These are phyloP conservation scores for Candida schatavii DNA, from an alignment of 805 yeast species.

Conservation along the genomic window DNA sequence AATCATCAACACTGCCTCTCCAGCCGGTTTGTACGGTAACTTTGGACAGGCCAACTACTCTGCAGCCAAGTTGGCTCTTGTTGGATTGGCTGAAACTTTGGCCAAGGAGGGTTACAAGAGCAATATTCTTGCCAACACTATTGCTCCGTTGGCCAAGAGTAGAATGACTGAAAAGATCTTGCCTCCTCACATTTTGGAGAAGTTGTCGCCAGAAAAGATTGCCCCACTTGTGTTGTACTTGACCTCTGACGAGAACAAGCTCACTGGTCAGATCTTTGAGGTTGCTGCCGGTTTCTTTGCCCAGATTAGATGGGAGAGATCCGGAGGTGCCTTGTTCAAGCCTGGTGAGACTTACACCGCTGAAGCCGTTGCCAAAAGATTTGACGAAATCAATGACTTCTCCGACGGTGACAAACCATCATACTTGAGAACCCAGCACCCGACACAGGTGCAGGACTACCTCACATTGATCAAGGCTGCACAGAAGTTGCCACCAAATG, in stretches of 20 bases:
- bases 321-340: constrained; percentile 80
- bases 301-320: constrained; percentile 93
- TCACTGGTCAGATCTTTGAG: constrained; percentile 79
- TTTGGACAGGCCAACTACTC: constrained; percentile 96
- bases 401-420: constrained; percentile 51
- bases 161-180: constrained; percentile 92
- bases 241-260: constrained; percentile 58
- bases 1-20: constrained; percentile 89
- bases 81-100: constrained; percentile 90
- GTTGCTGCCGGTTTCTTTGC: constrained; percentile 93
- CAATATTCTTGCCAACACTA: constrained; percentile 80
- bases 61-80: constrained; percentile 85
- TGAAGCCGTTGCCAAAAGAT: constrained; percentile 70
- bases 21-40: constrained; percentile 95
- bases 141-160: constrained; percentile 93
- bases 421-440: constrained; percentile 58
- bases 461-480: constrained; percentile 53
- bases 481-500: constrained; percentile 50
- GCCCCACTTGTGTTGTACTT: constrained; percentile 88
- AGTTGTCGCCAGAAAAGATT: constrained; percentile 80
- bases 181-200: constrained; percentile 80
- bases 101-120: constrained; percentile 90
- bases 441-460: constrained; percentile 72
- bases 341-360: constrained; percentile 79
- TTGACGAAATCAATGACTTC: constrained; percentile 62